These are phyloP conservation scores for Globisporangium lucens DNA, from an alignment of 352 stramenopile species.

Conservation along the genomic window DNA sequence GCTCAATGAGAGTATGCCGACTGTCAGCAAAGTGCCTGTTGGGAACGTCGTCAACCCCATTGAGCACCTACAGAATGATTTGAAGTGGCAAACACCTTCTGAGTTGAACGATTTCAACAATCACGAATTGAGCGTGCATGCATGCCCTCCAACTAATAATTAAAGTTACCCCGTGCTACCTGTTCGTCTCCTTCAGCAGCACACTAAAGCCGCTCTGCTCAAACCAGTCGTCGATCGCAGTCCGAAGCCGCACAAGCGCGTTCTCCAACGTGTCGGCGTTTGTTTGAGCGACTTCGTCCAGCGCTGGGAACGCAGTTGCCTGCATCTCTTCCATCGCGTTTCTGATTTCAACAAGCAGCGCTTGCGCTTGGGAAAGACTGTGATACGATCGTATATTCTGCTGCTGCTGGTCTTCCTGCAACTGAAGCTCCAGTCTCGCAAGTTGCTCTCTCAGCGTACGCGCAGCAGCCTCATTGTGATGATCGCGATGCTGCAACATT, in stretches of 20 bases:
- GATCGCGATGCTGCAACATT: constrained; percentile 7
- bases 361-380: neutral
- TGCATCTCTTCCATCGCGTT: constrained; percentile 18
- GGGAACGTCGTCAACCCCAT: no score
- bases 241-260: constrained; percentile 23
- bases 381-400: constrained; percentile 7
- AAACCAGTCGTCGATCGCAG: constrained; percentile 30
- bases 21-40: no score
- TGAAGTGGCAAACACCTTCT: no score
- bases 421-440: constrained; percentile 19
- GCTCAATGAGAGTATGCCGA: neutral
- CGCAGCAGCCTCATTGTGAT: neutral
- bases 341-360: constrained; percentile 19
- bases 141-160: neutral
- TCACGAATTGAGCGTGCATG: neutral
- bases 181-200: constrained; percentile 4
- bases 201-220: constrained; percentile 30
- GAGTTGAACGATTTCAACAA: neutral
- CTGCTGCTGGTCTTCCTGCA: constrained; percentile 20
- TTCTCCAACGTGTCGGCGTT: constrained; percentile 23
- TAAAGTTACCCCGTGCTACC: neutral
- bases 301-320: constrained; percentile 14
- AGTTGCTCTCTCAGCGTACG: neutral
- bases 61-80: no score
- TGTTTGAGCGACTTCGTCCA: constrained; percentile 25